Conservation (phyloP, 2,329 filamentous ascomycete species). For the Trichoderma koningiopsis region DNA sequence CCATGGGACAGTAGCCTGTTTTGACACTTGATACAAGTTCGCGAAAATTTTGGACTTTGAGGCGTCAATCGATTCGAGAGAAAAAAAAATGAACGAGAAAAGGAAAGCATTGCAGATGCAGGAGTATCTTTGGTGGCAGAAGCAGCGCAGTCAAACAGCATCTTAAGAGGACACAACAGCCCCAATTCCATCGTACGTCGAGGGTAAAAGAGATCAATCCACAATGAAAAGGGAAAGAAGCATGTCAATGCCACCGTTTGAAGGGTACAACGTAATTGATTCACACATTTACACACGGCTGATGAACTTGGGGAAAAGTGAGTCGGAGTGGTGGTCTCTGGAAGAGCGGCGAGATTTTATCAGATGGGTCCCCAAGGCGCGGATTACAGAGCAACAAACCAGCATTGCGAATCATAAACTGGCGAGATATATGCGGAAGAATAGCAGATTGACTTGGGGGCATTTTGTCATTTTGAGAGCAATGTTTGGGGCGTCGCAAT, state of each 20-base stretch:
- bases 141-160: neutral
- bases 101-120: neutral
- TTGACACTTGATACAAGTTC: neutral
- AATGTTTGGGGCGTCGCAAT: constrained; percentile 21
- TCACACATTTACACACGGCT: constrained; percentile 17
- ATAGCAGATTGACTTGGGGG: constrained; percentile 7
- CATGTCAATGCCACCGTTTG: neutral
- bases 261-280: constrained; percentile 12
- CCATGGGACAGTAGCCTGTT: neutral
- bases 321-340: neutral
- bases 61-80: neutral
- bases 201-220: too few relatives aligned
- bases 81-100: neutral
- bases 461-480: constrained; percentile 17
- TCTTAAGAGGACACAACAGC: neutral
- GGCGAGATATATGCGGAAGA: neutral
- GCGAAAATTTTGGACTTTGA: neutral
- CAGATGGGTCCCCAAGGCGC: constrained; percentile 1
- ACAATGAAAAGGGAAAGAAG: neutral
- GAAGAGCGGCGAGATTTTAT: constrained; percentile 1
- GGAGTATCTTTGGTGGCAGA: neutral
- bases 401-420: neutral
- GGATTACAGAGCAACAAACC: neutral
- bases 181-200: neutral
- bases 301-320: neutral